Conservation (phyloP, 768 basidiomycete genomes). For the Hygrocybe coccinea region DNA sequence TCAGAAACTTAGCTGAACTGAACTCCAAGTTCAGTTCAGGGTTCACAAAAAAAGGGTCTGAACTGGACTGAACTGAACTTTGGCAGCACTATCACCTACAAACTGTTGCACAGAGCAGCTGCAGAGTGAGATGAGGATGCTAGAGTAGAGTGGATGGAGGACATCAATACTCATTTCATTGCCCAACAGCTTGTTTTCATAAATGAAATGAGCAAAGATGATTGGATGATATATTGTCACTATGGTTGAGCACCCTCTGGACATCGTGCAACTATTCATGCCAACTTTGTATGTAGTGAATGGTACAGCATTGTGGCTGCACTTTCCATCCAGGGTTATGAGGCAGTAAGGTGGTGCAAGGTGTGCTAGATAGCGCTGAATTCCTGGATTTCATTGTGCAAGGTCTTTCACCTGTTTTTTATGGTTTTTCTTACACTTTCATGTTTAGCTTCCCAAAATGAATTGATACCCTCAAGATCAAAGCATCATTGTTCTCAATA, state of each 20-base stretch:
- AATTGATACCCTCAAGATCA: constrained; percentile 3
- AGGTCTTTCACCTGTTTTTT: neutral
- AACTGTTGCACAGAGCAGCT: neutral
- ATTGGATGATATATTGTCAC: neutral
- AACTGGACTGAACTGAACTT: too few species aligned
- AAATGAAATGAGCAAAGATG: neutral
- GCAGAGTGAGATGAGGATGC: neutral
- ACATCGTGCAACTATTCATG: neutral
- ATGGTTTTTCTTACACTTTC: neutral
- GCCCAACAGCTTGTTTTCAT: neutral
- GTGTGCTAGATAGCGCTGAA: constrained; percentile 8
- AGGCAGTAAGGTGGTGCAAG: constrained; percentile 5
- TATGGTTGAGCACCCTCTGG: neutral
- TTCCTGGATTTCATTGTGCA: constrained; percentile 16
- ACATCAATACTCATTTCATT: neutral
- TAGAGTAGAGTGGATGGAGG: constrained; percentile 1
- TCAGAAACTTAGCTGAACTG: too few species aligned
- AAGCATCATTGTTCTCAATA: constrained; percentile 2
- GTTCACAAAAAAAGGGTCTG: too few species aligned
- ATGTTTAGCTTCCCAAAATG: constrained; percentile 4
- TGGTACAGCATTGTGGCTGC: neutral
- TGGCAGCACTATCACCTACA: too few species aligned
- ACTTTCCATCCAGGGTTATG: constrained; percentile 4
- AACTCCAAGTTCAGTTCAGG: too few species aligned
- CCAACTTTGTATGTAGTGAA: neutral